phyloP scores from a whole-genome alignment of 148 eudicot genomes.

The Polygonum maritimum region DNA sequence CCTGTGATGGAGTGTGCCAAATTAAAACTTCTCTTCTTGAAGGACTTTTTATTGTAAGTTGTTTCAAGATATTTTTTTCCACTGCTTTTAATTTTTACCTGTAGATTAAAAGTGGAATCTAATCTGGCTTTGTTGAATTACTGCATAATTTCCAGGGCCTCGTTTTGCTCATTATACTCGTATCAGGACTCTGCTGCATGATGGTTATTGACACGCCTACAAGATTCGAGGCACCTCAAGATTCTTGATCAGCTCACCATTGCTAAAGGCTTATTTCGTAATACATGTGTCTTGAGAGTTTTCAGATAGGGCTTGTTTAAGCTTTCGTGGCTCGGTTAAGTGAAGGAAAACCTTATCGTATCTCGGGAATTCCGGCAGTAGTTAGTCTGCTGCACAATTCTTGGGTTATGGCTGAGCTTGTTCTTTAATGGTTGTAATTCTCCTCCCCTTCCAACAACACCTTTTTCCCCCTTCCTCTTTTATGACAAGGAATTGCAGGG shows the following conservation, averaged over 20 bases:
- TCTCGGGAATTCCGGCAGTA: neutral
- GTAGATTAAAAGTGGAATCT: neutral
- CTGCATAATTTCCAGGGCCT: conserved; percentile 46
- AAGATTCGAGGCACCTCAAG: conserved; percentile 85
- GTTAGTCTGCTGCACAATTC: neutral
- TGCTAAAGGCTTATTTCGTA: neutral
- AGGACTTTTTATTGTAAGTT: conserved; percentile 74
- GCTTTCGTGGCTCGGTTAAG: neutral
- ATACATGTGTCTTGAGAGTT: neutral
- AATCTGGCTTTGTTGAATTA: neutral
- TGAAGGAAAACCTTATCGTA: neutral
- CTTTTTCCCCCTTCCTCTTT: neutral
- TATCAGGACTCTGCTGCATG: conserved; percentile 96
- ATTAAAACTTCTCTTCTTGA: conserved; percentile 76
- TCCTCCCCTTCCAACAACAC: neutral
- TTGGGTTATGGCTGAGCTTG: neutral
- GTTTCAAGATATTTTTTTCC: neutral
- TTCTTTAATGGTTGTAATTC: neutral
- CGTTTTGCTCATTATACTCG: conserved; percentile 69
- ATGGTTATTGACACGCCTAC: conserved; percentile 92
- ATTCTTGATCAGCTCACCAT: conserved; percentile 11
- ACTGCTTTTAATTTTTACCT: no score
- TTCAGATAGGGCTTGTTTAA: neutral
- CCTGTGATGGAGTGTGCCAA: conserved; percentile 82
- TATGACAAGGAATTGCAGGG: neutral